A percentile compares a stretch with the other conserved stretches of the same genome.
Evolutionary conservation across 2,329 filamentous ascomycete genomes (phyloP).

Genomic region (Aspergillus aculeatinus): DNA sequence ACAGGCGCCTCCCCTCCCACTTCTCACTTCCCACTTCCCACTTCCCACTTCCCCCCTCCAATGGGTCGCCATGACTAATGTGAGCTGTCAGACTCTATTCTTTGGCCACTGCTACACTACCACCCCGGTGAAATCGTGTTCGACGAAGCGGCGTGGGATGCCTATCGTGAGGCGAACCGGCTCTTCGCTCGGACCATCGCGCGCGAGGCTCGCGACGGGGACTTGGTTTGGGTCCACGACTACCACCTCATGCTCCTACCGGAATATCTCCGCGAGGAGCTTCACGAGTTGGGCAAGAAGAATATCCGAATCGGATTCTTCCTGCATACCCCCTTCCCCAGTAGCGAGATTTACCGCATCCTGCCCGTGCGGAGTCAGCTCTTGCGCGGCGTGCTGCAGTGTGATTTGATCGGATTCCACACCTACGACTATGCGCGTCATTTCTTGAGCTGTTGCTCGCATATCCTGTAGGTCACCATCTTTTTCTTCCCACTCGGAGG

Average conservation of each 20-base stretch:
- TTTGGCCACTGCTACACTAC: constrained; percentile 98
- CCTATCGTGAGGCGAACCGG: constrained; percentile 88
- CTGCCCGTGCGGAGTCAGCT: constrained; percentile 88
- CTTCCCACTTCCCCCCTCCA: too few species aligned
- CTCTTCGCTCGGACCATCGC: constrained; percentile 87
- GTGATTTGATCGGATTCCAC: constrained; percentile 95
- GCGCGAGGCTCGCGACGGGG: constrained; percentile 85
- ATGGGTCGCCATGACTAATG: constrained; percentile 13
- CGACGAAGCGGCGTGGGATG: constrained; percentile 90
- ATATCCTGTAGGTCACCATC: constrained; percentile 66
- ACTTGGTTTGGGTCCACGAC: constrained; percentile 97
- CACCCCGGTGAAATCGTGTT: constrained; percentile 98
- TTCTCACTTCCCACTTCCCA: too few species aligned
- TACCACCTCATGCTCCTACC: constrained; percentile 98
- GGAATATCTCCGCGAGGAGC: constrained; percentile 88
- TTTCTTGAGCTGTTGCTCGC: constrained; percentile 94
- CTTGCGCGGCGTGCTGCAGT: constrained; percentile 82
- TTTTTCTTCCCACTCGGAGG: not conserved
- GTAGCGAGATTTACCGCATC: constrained; percentile 94
- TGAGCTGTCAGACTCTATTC: constrained; percentile 71
- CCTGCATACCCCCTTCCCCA: constrained; percentile 94
- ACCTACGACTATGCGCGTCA: constrained; percentile 98
- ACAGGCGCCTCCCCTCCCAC: not conserved
- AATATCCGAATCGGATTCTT: constrained; percentile 99
- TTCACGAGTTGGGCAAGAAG: constrained; percentile 69